Percentiles rank a stretch among this genome's conserved stretches.
These are phyloP conservation scores for Circinella minor DNA, from an alignment of 371 early-diverging fungal species.

Conservation along the genomic window DNA sequence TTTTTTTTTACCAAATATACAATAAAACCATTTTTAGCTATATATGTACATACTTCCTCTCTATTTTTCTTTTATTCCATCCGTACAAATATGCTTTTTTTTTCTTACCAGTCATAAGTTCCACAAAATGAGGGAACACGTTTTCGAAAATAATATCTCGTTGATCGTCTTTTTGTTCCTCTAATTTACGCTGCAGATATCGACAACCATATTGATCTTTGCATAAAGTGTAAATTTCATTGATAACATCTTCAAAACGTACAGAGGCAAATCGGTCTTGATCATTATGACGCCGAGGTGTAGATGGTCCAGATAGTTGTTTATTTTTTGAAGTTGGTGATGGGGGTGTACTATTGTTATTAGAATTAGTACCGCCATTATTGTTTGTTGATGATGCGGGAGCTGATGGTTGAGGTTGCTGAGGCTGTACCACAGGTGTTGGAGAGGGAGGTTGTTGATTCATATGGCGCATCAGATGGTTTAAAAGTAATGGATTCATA, in stretches of 20 bases:
- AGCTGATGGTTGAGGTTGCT: too few relatives aligned
- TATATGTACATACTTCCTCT: too few relatives aligned
- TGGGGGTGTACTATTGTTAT: constrained; percentile 7
- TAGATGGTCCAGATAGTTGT: constrained; percentile 10
- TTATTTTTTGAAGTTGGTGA: constrained; percentile 10
- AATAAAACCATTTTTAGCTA: too few relatives aligned
- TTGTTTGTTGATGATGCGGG: background rate
- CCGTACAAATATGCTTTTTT: too few relatives aligned
- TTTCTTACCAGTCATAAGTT: constrained; percentile 76
- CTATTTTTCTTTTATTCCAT: too few relatives aligned
- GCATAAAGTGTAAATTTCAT: constrained; percentile 78
- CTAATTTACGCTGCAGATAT: constrained; percentile 84
- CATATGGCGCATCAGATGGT: constrained; percentile 34
- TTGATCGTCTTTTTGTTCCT: constrained; percentile 71
- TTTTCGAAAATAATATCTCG: constrained; percentile 74
- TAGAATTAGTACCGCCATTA: constrained; percentile 4
- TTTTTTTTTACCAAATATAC: background rate
- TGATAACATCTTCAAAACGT: constrained; percentile 69
- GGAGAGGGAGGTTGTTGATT: constrained; percentile 24
- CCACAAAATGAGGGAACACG: constrained; percentile 76
- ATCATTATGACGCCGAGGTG: constrained; percentile 27
- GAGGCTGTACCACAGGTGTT: constrained; percentile 6
- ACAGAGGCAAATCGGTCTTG: constrained; percentile 68
- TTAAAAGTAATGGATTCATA: constrained; percentile 29
- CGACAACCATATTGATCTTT: constrained; percentile 93